Evolutionary conservation across 1,139 yeast genomes (phyloP), one percentile per base, ranked within the genome.

Genomic region (Dujonia santamariae): DNA sequence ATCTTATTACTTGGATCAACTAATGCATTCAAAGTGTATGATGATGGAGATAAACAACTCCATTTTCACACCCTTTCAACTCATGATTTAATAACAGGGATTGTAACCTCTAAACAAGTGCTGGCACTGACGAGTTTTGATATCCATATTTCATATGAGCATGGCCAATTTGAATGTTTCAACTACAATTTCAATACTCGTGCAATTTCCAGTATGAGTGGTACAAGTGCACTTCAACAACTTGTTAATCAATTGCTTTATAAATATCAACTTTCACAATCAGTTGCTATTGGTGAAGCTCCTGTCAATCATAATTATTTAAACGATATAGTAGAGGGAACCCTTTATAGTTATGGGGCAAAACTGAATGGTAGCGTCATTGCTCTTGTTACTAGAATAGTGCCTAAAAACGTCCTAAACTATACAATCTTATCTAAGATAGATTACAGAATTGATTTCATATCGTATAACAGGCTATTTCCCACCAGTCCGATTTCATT

Each of bases 391-490:
- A 59, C 53, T 40, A 56, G 56, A 37, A 46, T 58, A 1, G 42
- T 51, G 13, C 65, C 67, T 1, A 59, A 53, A 30, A 53, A 61
- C 37, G 51, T 52, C 3, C 35, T 65, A 13, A 52, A 56, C 33
- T 63, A 63, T 40, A 51, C 54, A 18, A 59, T 59, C 13, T 40
- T 51, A 14, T 61, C 66, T 4, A 52, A 51, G 35, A 44, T 48
- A 20, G 59, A 56, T 13, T 50, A 51, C 20, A 45, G 47, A 21
- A 37, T 65, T 14, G 60, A 48, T 12, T 58, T 60, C 38, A 35
- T 49, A 7, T 41, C 44, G 7, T 12, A 15, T 25, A 24, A 3
- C 14, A 17, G 21, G 13, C 21, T 5, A 9, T 14, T 16, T 28
- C 17, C 17, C 30, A 27, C 9, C 24, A 19, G 8, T 11, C 5